Conservation (phyloP, 192 early-diverging fungal genomes). For the Tieghemiomyces parasiticus region DNA sequence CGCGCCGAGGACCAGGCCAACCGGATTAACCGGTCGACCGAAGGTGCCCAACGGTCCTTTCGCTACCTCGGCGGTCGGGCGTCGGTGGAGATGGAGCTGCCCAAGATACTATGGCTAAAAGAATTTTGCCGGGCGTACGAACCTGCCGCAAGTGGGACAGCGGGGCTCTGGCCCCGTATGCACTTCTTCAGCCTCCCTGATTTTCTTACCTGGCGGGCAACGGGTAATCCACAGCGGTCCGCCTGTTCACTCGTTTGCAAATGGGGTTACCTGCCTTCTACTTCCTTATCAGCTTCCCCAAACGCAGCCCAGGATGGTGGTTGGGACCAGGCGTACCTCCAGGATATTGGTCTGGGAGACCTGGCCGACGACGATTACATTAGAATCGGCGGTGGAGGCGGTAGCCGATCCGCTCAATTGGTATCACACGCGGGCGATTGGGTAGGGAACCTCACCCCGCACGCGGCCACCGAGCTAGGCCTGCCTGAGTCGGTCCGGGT, state of each 20-base stretch:
- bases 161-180: background rate
- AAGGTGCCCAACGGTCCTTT: slow-evolving; percentile 30
- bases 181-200: slow-evolving; percentile 61
- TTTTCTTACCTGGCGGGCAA: slow-evolving; percentile 48
- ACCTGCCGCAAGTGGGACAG: slow-evolving; percentile 19
- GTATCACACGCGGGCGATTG: slow-evolving; percentile 32
- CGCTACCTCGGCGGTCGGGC: slow-evolving; percentile 45
- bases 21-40: slow-evolving; percentile 25
- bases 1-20: slow-evolving; percentile 42
- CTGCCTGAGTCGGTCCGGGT: slow-evolving; percentile 34
- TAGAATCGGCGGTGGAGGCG: slow-evolving; percentile 25
- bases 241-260: slow-evolving; percentile 54
- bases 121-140: slow-evolving; percentile 41
- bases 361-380: slow-evolving; percentile 27
- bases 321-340: slow-evolving; percentile 40
- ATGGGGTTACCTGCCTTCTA: slow-evolving; percentile 37
- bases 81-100: slow-evolving; percentile 62
- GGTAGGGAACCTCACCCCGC: slow-evolving; percentile 33
- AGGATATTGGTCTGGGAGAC: slow-evolving; percentile 33
- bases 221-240: slow-evolving; percentile 31
- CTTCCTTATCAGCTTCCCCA: background rate
- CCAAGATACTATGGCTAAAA: slow-evolving; percentile 55
- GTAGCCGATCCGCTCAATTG: slow-evolving; percentile 12
- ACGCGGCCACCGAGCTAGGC: slow-evolving; percentile 41
- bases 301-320: slow-evolving; percentile 25